Evolutionary conservation across 2,329 filamentous ascomycete genomes (phyloP), one percentile per base, ranked within the genome.

Genomic region (Huntiella decipiens): DNA sequence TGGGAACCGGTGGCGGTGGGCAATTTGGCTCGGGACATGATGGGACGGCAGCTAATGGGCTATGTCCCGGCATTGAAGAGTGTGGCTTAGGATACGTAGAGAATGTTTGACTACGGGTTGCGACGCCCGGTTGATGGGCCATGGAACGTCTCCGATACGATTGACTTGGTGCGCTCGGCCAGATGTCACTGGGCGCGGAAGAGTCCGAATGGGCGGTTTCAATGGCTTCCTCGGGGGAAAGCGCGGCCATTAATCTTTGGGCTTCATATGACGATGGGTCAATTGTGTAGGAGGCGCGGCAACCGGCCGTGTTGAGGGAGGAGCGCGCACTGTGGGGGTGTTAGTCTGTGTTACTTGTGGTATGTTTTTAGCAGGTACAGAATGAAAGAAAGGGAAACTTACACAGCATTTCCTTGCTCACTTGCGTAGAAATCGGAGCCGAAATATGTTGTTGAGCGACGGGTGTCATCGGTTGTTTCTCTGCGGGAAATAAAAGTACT

Each of bases 81-180:
- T 3, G n/a, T 12, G 8, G 39, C 4, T 36, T 17, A 4, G 44
- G 15, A 16, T 35, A 28, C 5, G 38, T 38, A 13, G 42, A 41
- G 37, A 44, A 37, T 48, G 53, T 49, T 50, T 51, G 51, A 6
- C 57, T 50, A 47, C 66, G 62, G 5, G 68, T 71, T 5, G 68
- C 68, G 16, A 71, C 59, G 8, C 68, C 68, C 0, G 68, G 68
- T 0, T 62, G 67, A 48, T 66, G 66, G 10, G 67, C 58, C 33
- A 70, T 53, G 2, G 68, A 71, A 7, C 66, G 63, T 36, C 67
- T 61, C 13, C 68, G 63, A 47, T 66, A 60, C 4, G 67, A 66
- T 22, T 64, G 63, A 51, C 66, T 69, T 11, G 67, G 66, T 22
- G 64, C 63, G 51, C 66, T 69, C 8, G 69, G 52, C 3, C 66